Conservation (phyloP, 495 filamentous ascomycete genomes). For the Pseudomonodictys pantanalensis region DNA sequence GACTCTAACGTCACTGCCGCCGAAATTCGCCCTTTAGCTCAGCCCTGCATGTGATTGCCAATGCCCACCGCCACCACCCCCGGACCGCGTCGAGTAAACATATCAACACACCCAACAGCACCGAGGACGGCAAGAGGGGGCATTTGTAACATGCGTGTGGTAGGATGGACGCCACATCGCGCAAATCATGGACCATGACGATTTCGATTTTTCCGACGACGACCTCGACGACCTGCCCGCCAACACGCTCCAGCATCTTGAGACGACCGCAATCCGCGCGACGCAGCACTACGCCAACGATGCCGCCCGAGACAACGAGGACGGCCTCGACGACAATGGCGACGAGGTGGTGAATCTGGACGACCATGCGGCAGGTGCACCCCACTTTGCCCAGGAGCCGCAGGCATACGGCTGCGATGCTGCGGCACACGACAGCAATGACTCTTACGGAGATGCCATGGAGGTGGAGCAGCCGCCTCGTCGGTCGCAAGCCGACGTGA, state of each 20-base stretch:
- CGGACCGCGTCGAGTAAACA: too few species aligned
- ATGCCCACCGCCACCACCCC: too few species aligned
- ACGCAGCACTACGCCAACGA: conserved; percentile 34
- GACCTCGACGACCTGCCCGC: conserved; percentile 40
- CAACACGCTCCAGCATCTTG: conserved; percentile 40
- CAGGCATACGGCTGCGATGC: background rate
- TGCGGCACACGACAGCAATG: background rate
- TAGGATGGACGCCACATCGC: too few species aligned
- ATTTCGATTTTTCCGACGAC: conserved; percentile 61
- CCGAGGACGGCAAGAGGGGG: too few species aligned
- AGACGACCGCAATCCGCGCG: conserved; percentile 35
- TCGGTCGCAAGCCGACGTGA: conserved; percentile 9
- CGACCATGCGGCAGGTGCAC: conserved; percentile 22
- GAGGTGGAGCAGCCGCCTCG: conserved; percentile 21
- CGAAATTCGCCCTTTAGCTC: too few species aligned
- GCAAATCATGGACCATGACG: conserved; percentile 55
- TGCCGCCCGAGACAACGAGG: conserved; percentile 41
- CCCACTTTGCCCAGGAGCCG: background rate
- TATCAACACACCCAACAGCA: too few species aligned
- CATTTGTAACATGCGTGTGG: too few species aligned
- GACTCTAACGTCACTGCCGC: too few species aligned
- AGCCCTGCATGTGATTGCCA: too few species aligned
- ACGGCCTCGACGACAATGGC: conserved; percentile 43
- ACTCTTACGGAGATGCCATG: conserved; percentile 18
- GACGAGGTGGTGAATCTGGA: conserved; percentile 42